These are phyloP conservation scores for Trichoderma afroharzianum DNA, from an alignment of 2,329 filamentous ascomycete genomes.

Conservation along the genomic window DNA sequence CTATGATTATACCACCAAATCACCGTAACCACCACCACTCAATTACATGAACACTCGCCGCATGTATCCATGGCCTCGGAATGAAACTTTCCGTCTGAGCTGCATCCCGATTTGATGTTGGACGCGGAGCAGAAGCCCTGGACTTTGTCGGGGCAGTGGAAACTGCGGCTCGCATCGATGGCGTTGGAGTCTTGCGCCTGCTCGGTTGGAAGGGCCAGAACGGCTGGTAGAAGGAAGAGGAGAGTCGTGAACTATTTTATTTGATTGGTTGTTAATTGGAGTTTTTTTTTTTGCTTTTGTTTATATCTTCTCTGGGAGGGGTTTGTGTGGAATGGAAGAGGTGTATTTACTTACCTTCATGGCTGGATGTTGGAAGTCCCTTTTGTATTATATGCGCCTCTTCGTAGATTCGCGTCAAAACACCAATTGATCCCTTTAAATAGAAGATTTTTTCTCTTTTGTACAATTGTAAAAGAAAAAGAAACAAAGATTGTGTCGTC, in stretches of 20 bases:
- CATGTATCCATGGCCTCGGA: slow-evolving; percentile 22
- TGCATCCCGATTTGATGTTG: slow-evolving; percentile 23
- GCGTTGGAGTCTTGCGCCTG: background rate
- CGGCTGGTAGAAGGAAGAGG: background rate
- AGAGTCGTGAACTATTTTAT: background rate
- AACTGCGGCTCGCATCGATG: slow-evolving; percentile 17
- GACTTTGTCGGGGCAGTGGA: slow-evolving; percentile 19
- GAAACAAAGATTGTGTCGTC: background rate
- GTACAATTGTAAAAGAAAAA: too few species aligned
- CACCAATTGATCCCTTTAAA: background rate
- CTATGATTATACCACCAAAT: background rate
- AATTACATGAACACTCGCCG: background rate
- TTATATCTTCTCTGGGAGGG: too few species aligned
- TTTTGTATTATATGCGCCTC: background rate
- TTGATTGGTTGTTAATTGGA: background rate
- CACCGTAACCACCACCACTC: background rate
- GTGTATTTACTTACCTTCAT: background rate
- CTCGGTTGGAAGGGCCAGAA: slow-evolving; percentile 1
- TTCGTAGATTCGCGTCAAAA: background rate
- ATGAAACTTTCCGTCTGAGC: slow-evolving; percentile 16
- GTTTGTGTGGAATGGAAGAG: background rate
- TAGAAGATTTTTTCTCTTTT: too few species aligned
- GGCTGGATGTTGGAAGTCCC: background rate
- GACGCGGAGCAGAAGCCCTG: slow-evolving; percentile 23
- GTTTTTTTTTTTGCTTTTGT: background rate